Evolutionary conservation across 2,329 filamentous ascomycete genomes (phyloP).

Genomic region (Epichloe elymi): DNA sequence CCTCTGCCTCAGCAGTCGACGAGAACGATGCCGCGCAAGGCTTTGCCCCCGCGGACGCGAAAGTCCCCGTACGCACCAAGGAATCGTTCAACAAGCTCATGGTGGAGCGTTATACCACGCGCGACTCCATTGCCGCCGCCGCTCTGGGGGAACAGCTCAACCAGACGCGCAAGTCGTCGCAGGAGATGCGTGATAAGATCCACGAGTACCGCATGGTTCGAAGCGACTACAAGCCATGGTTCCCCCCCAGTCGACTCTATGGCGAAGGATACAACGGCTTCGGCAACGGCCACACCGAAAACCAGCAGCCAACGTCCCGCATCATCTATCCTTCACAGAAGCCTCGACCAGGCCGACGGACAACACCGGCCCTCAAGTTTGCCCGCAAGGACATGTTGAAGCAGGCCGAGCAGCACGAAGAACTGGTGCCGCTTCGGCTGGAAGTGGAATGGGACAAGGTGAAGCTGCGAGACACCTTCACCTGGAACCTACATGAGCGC

Average conservation of each 20-base stretch:
- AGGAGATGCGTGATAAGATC: slow-evolving; percentile 52
- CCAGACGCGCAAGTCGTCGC: slow-evolving; percentile 42
- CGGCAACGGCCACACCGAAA: slow-evolving; percentile 75
- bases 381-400: slow-evolving; percentile 66
- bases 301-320: slow-evolving; percentile 44
- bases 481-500: slow-evolving; percentile 94
- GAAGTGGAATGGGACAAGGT: slow-evolving; percentile 95
- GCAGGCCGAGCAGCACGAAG: slow-evolving; percentile 83
- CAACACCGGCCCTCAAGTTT: slow-evolving; percentile 59
- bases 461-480: slow-evolving; percentile 92
- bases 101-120: slow-evolving; percentile 40
- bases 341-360: slow-evolving; percentile 62
- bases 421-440: slow-evolving; percentile 78
- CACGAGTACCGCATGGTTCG: slow-evolving; percentile 55
- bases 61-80: slow-evolving; percentile 37
- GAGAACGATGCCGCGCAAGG: slow-evolving; percentile 14
- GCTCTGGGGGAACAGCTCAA: slow-evolving; percentile 38
- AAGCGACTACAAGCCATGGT: slow-evolving; percentile 40
- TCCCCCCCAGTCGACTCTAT: slow-evolving; percentile 45
- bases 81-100: slow-evolving; percentile 40
- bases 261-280: slow-evolving; percentile 76
- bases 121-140: slow-evolving; percentile 40
- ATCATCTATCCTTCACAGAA: slow-evolving; percentile 72
- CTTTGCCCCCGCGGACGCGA: slow-evolving; percentile 8
- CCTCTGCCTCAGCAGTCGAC: slow-evolving; percentile 15